Percentiles rank a stretch among this genome's conserved stretches.
These are phyloP conservation scores for Nissolia schottii DNA, from an alignment of 306 rosid species.

Conservation along the genomic window DNA sequence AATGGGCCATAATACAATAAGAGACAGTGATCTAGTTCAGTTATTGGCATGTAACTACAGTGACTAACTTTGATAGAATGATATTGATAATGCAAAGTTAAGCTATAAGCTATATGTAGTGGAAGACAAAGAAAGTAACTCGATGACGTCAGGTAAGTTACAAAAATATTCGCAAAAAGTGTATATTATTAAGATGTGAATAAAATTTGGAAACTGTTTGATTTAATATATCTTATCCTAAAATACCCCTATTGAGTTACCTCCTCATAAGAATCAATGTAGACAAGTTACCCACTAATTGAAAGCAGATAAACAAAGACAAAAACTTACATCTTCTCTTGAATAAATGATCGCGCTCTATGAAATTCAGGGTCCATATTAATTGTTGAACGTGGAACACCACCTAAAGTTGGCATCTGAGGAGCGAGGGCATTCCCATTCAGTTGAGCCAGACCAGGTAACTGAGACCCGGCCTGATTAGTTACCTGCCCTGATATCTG, in stretches of 20 bases:
- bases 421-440: slow-evolving; percentile 57
- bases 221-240: background rate
- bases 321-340: slow-evolving; percentile 70
- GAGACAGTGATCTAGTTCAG: background rate
- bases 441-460: slow-evolving; percentile 50
- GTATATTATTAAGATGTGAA: background rate
- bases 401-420: slow-evolving; percentile 50
- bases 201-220: background rate
- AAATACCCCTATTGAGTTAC: background rate
- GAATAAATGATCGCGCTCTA: slow-evolving; percentile 48
- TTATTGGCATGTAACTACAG: background rate
- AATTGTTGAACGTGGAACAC: slow-evolving; percentile 34
- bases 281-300: slow-evolving; percentile 10
- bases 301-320: background rate
- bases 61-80: slow-evolving; percentile 8
- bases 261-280: background rate
- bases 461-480: background rate
- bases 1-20: background rate
- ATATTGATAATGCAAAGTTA: background rate
- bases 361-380: slow-evolving; percentile 60
- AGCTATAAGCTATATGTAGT: background rate
- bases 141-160: background rate
- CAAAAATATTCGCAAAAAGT: background rate
- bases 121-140: background rate
- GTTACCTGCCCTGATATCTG: slow-evolving; percentile 46